Evolutionary conservation across 441 rosid genomes (phyloP).

Genomic region (Capsella rubella): DNA sequence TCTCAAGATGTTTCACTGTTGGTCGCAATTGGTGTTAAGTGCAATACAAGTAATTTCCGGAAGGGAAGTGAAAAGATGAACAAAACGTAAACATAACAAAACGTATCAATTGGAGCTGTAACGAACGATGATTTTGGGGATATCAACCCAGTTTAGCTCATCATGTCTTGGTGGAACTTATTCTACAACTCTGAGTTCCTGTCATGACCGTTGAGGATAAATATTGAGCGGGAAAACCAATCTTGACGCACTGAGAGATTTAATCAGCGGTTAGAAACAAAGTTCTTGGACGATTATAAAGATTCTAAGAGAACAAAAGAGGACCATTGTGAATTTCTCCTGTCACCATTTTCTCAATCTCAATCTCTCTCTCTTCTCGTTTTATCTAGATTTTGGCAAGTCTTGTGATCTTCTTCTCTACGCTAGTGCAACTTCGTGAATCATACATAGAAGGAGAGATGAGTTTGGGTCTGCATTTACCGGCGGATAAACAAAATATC

Average conservation of each 20-base stretch:
- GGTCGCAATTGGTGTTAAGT: not conserved
- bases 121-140: too few relatives aligned
- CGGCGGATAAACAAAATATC: not conserved
- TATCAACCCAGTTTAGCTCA: too few relatives aligned
- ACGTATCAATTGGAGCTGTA: too few relatives aligned
- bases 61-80: not conserved
- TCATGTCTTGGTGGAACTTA: too few relatives aligned
- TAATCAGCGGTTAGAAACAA: not conserved
- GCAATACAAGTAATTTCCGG: too few relatives aligned
- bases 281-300: slow-evolving; percentile 1
- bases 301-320: not conserved
- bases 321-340: not conserved
- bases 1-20: not conserved
- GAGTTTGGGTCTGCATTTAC: not conserved
- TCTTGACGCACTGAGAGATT: not conserved
- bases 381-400: not conserved
- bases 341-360: not conserved
- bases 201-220: slow-evolving; percentile 31
- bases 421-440: not conserved
- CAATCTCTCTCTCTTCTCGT: not conserved
- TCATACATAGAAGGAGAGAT: not conserved
- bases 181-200: not conserved
- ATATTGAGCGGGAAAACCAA: slow-evolving; percentile 16
- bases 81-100: not conserved
- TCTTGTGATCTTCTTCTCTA: slow-evolving; percentile 13